phyloP scores from a whole-genome alignment of 768 basidiomycete species.

The Kwoniella sp. region DNA sequence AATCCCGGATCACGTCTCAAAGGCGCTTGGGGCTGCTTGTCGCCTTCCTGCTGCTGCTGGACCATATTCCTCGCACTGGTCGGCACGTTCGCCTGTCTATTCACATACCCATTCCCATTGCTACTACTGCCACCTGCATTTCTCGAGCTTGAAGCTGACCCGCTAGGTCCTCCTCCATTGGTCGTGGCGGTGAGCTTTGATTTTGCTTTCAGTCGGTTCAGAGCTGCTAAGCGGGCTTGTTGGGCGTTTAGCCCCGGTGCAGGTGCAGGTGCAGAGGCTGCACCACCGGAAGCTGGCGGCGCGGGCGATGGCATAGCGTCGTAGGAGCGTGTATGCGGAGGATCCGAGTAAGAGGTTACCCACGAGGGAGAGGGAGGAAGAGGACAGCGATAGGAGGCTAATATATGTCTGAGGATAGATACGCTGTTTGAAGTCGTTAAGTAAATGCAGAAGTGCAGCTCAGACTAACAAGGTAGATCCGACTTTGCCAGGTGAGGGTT shows the following conservation, averaged over 20 bases:
- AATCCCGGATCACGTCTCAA: conserved; percentile 52
- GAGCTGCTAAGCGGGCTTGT: conserved; percentile 46
- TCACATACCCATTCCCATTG: conserved; percentile 25
- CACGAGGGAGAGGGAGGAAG: too few species aligned
- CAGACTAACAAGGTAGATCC: too few species aligned
- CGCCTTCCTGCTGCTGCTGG: conserved; percentile 30
- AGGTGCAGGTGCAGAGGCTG: conserved; percentile 5
- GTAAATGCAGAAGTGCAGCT: too few species aligned
- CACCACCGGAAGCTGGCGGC: background rate
- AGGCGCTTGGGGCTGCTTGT: conserved; percentile 27
- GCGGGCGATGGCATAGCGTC: background rate
- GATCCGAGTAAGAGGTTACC: background rate
- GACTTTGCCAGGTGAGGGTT: background rate
- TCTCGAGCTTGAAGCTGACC: conserved; percentile 25
- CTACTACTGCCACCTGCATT: conserved; percentile 12
- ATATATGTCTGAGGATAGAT: too few species aligned
- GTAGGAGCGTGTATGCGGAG: too few species aligned
- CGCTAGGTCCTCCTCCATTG: background rate
- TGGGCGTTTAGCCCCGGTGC: conserved; percentile 32
- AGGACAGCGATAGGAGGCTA: too few species aligned
- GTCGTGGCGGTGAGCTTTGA: conserved; percentile 24
- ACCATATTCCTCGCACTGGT: conserved; percentile 36
- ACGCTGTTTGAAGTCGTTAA: too few species aligned
- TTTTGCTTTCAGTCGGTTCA: conserved; percentile 53
- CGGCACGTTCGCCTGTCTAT: conserved; percentile 34